Percentiles rank a stretch among this genome's conserved stretches.
Conservation (phyloP, 192 early-diverging fungal species). For the Rhizoclosmatium sp. region DNA sequence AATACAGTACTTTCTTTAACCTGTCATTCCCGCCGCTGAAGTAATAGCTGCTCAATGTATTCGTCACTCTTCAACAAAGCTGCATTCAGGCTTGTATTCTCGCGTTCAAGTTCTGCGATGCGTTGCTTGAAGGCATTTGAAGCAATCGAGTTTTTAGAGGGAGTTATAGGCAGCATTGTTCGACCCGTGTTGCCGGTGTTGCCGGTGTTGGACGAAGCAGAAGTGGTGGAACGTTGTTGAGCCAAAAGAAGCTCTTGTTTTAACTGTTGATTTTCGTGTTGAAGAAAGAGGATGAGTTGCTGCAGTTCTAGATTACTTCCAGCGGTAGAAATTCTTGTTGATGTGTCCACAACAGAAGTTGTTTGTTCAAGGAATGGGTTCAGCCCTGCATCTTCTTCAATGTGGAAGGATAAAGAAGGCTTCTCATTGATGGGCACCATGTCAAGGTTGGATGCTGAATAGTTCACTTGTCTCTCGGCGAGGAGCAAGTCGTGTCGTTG, state of each 20-base stretch:
- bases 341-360: background rate
- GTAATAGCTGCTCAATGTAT: conserved; percentile 1
- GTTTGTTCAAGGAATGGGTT: background rate
- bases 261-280: background rate
- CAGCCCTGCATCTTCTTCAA: background rate
- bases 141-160: background rate
- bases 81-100: background rate
- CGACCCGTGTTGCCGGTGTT: background rate
- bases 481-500: background rate
- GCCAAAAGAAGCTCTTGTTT: background rate
- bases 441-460: background rate
- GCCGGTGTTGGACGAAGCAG: background rate
- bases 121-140: background rate
- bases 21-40: no score
- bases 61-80: background rate
- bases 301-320: background rate
- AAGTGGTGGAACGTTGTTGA: background rate
- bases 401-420: background rate
- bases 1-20: no score
- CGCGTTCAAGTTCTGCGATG: background rate
- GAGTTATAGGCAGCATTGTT: background rate
- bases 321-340: background rate
- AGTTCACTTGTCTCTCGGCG: background rate
- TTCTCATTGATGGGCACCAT: background rate
- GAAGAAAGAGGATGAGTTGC: background rate